A percentile compares a stretch with the other conserved stretches of the same genome.
phyloP scores from a whole-genome alignment of 2,329 filamentous ascomycete genomes.

The Trichocomaceae sp. region DNA sequence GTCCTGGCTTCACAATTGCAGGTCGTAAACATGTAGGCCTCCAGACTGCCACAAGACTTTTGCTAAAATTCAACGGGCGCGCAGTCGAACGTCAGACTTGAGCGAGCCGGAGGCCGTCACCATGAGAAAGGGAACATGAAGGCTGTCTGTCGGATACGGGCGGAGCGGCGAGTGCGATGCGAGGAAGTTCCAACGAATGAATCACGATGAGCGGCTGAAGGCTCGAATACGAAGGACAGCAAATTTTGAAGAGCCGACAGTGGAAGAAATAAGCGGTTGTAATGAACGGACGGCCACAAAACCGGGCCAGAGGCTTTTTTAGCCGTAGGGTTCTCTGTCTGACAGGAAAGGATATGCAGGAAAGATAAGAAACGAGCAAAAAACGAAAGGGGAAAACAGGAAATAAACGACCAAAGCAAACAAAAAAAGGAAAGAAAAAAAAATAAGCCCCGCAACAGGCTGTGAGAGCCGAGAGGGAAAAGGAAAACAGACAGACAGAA shows the following conservation, averaged over 20 bases:
- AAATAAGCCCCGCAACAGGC: conserved; percentile 9
- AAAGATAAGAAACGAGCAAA: conserved; percentile 9
- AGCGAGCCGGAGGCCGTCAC: conserved; percentile 14
- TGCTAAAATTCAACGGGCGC: neutral
- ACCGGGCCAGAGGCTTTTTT: conserved; percentile 19
- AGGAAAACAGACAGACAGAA: conserved; percentile 15
- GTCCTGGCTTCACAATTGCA: neutral
- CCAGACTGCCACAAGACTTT: conserved; percentile 13
- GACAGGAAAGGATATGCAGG: conserved; percentile 10
- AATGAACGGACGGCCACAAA: conserved; percentile 37
- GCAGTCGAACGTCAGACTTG: conserved; percentile 10
- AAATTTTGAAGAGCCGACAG: neutral
- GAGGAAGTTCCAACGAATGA: neutral
- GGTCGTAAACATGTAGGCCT: conserved; percentile 6
- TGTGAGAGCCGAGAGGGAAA: conserved; percentile 10
- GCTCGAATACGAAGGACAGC: neutral
- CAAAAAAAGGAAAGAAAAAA: conserved; percentile 13
- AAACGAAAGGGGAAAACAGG: conserved; percentile 9
- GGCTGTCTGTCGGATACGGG: neutral
- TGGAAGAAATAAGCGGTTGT: conserved; percentile 12
- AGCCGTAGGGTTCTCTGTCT: conserved; percentile 1
- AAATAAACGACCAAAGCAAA: conserved; percentile 15
- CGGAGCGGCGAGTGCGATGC: neutral
- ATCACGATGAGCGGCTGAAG: neutral
- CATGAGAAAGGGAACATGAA: conserved; percentile 5